Base-by-base conservation (phyloP, 768 basidiomycete genomes). In the Pisolithus sp. region DNA sequence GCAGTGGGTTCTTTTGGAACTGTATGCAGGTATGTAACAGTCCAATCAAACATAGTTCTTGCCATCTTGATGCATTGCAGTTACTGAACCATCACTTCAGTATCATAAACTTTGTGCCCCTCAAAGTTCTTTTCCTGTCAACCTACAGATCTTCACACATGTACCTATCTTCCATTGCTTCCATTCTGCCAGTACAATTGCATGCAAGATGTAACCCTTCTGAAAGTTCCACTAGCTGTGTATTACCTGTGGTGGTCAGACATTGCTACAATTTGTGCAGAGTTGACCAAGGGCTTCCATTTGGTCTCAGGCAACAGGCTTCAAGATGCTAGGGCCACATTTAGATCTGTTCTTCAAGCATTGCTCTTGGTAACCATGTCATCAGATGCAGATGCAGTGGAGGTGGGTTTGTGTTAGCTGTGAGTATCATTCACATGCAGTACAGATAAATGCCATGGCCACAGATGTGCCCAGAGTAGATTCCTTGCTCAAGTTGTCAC, bases 1-100 rank as follows among this genome's bases (percentile, higher is more conserved):
- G 86, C 93, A 18, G 95, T 92, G 28, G 96, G 96, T 4, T 89
- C 90, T 21, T 99, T 97, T 71, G 94, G 98, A 57, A 86, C 85
- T 9, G 96, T 6, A 97, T 96, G 93, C 89, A 94, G 85, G 91
- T 92, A 53, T 59, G 80, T 66, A 15, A 24, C 47, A 43, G 18
- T 12, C 7, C 31, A 34, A 24, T 28, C 8, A 42, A 15, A 20
- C 10, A 5, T 37, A 39, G 7, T 43, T 12, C 57, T 39, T 52
- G 10, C 59, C 43, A 47, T 40, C 43, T 23, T 43, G 43, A 24
- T 49, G 54, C 7, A 24, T 36, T 20, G 8, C 58, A 94, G 85
- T 78, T 98, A 43, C 81, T 99, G 51, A 91, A 89, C 62, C 85
- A 91, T 46, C 96, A 99, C 72, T 82, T 94, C 55, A 96, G 93